Base-by-base conservation (phyloP, 2,329 filamentous ascomycete genomes). In the Colletotrichum sp. region DNA sequence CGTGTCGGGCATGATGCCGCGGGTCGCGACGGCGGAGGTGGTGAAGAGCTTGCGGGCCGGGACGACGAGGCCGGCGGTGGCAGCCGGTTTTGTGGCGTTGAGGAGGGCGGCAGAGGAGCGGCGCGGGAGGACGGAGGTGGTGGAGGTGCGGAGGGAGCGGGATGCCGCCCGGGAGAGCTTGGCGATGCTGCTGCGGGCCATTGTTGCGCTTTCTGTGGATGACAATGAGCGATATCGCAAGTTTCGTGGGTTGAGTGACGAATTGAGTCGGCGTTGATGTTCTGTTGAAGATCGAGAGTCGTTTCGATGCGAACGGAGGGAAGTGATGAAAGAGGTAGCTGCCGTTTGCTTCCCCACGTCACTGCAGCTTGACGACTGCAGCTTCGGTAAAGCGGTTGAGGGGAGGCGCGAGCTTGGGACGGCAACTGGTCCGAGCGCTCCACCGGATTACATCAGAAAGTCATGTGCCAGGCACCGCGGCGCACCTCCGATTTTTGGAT, bases 1-100 rank as follows among this genome's bases (percentile, higher is more conserved):
- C 8, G 90, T 89, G 77, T 91, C 89, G n/a, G 92, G 92, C 77
- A 90, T 90, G 79, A 93, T 89, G 76, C 91, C 90, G 80, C 89
- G 86, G 79, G 78, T 69, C n/a, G 77, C 75, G 30, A 77, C 67
- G 24, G 80, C 36, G 13, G 81, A 81, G 34, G 82, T 81, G 26
- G 83, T 83, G 76, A 87, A 83, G 59, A 77, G 77, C 49, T 80
- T 81, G 44, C 79, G 82, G 8, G 78, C 39, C 18, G 69, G 60
- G 34, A 65, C 4, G 5, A 75, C 15, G 81, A 79, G 78, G 80
- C 80, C 13, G 16, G 60, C 28, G 26, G 59, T n/a, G 15, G 80
- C 7, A 9, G 64, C 32, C 18, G 70, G 59, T 44, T 69, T 76
- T 52, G 69, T 64, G 52, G 77, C 44, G 73, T 77, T 21, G 32